These are phyloP conservation scores for Scenedesmus sp. DNA, from an alignment of 163 green algal genomes.

Conservation along the genomic window DNA sequence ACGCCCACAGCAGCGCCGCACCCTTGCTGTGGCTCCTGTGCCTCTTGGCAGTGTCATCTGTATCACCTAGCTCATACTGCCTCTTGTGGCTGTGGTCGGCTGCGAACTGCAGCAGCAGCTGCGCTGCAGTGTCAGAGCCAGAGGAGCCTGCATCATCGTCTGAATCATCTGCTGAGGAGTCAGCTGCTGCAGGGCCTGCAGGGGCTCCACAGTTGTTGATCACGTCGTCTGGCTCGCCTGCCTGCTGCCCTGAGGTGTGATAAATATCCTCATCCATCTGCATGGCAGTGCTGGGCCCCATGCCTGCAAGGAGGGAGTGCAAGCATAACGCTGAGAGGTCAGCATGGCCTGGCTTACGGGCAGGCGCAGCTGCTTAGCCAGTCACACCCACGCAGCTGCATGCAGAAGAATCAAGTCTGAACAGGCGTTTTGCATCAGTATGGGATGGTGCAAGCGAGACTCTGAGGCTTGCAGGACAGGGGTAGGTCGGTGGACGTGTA, in stretches of 20 bases:
- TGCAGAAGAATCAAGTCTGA: background rate
- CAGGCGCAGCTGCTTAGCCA: background rate
- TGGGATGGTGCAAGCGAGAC: background rate
- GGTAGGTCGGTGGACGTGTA: background rate
- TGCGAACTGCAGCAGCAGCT: slow-evolving; percentile 2
- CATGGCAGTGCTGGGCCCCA: background rate
- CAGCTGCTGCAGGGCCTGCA: slow-evolving; percentile 7
- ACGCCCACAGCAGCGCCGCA: background rate
- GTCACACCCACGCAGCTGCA: background rate
- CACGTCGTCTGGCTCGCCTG: background rate
- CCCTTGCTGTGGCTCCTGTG: background rate
- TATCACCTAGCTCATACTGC: background rate
- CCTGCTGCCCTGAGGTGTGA: background rate
- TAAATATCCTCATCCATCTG: background rate
- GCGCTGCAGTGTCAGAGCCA: slow-evolving; percentile 1
- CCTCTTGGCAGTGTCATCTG: background rate
- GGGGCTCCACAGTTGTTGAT: background rate
- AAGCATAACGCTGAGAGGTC: background rate
- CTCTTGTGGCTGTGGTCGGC: background rate
- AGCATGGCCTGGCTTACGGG: background rate
- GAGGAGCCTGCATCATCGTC: slow-evolving; percentile 1
- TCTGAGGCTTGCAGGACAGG: background rate
- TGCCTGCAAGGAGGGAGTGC: background rate
- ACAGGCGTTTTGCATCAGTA: background rate
- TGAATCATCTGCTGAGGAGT: background rate